These are phyloP conservation scores for Mucor circinelloides DNA, from an alignment of 371 early-diverging fungal genomes.

Conservation along the genomic window DNA sequence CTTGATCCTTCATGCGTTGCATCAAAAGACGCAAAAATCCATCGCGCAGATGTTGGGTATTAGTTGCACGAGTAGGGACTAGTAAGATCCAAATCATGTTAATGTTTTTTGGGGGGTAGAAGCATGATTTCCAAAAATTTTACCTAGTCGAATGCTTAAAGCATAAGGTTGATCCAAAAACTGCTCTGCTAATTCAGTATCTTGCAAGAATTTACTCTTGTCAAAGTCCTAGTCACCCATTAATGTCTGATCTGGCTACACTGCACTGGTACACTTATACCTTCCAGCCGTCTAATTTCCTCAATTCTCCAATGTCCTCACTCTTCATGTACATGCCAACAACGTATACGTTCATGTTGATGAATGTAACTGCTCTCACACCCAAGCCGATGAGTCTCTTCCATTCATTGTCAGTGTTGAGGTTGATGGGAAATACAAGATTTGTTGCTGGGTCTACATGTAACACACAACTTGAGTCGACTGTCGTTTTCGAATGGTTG, in stretches of 20 bases:
- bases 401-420: slow-evolving; percentile 39
- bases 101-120: background rate
- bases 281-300: slow-evolving; percentile 36
- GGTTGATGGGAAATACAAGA: slow-evolving; percentile 36
- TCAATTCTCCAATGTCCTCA: slow-evolving; percentile 43
- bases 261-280: slow-evolving; percentile 13
- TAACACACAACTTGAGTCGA: background rate
- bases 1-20: slow-evolving; percentile 48
- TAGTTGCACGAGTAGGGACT: slow-evolving; percentile 64
- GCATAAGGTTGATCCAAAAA: slow-evolving; percentile 50
- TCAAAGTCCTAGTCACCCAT: slow-evolving; percentile 17
- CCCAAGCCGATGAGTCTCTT: slow-evolving; percentile 66
- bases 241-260: background rate
- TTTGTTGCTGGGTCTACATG: slow-evolving; percentile 41
- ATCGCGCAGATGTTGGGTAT: slow-evolving; percentile 73
- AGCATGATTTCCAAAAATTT: background rate
- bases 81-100: background rate
- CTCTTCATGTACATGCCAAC: slow-evolving; percentile 62
- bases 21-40: slow-evolving; percentile 67
- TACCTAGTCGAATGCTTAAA: slow-evolving; percentile 50
- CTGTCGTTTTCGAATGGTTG: background rate
- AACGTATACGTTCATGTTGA: slow-evolving; percentile 69
- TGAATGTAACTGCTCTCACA: slow-evolving; percentile 68
- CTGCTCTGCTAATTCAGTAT: slow-evolving; percentile 17
- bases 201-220: background rate